A percentile compares a stretch with the other conserved stretches of the same genome.
Conservation (phyloP, 371 early-diverging fungal species). For the Mortierella sp. region DNA sequence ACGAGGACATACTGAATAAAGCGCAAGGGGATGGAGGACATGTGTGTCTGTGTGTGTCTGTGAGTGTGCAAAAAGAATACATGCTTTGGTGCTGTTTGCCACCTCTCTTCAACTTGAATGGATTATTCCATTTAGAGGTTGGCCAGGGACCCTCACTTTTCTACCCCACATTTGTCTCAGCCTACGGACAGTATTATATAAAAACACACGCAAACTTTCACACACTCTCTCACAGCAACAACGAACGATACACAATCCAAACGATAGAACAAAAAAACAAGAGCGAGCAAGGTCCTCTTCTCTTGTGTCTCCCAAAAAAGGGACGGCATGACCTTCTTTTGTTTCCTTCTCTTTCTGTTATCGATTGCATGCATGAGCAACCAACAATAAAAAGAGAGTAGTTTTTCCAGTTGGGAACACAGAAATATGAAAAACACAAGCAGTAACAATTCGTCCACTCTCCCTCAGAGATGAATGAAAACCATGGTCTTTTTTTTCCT, state of each 20-base stretch:
- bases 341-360: neutral
- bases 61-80: neutral
- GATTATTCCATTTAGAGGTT: neutral
- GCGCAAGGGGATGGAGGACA: neutral
- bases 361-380: slow-evolving; percentile 8
- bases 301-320: neutral
- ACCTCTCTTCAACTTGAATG: neutral
- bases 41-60: too few relatives aligned
- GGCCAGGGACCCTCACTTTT: neutral
- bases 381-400: neutral
- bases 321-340: slow-evolving; percentile 9
- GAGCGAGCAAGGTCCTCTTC: neutral
- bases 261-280: neutral
- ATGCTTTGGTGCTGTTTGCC: too few relatives aligned
- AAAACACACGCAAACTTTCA: neutral
- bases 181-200: neutral
- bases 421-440: neutral
- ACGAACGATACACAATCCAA: neutral
- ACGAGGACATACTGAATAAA: neutral
- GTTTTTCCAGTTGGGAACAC: neutral
- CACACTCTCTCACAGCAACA: neutral
- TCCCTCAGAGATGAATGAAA: neutral
- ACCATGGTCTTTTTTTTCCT: neutral
- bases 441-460: neutral
- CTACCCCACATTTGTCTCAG: neutral